phyloP scores from a whole-genome alignment of 169 alveolate species.

The Cryptosporidium sp. region DNA sequence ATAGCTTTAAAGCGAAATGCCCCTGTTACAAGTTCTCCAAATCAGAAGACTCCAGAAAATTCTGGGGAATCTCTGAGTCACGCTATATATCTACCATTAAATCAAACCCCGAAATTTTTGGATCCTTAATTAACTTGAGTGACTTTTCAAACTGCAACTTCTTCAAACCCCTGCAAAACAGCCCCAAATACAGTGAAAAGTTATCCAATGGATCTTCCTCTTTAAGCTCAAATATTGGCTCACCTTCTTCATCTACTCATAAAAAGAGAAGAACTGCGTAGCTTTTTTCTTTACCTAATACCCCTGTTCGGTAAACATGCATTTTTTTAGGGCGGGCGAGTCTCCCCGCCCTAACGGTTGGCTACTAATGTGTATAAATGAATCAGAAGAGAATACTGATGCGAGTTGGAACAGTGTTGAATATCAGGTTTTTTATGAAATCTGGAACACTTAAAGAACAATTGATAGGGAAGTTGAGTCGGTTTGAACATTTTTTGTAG shows the following conservation, averaged over 20 bases:
- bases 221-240: neutral
- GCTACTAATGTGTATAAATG: neutral
- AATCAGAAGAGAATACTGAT: too few relatives aligned
- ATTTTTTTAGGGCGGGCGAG: neutral
- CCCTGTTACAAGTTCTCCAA: conserved; percentile 19
- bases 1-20: conserved; percentile 4
- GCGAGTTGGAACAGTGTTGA: neutral
- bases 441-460: too few relatives aligned
- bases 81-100: conserved; percentile 6
- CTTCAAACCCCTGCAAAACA: neutral
- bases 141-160: neutral
- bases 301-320: neutral
- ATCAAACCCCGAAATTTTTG: conserved; percentile 15
- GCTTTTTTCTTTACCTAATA: too few relatives aligned
- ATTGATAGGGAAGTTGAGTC: too few relatives aligned
- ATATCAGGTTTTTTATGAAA: too few relatives aligned
- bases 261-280: neutral
- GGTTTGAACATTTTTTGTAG: too few relatives aligned
- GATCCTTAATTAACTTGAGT: neutral
- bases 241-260: neutral
- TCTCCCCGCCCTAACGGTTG: neutral
- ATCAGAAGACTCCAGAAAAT: neutral
- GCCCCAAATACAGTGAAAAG: neutral
- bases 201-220: neutral
- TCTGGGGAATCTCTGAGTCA: conserved; percentile 52